phyloP scores from a whole-genome alignment of 2,329 filamentous ascomycete genomes.

The Seiridium unicorne region DNA sequence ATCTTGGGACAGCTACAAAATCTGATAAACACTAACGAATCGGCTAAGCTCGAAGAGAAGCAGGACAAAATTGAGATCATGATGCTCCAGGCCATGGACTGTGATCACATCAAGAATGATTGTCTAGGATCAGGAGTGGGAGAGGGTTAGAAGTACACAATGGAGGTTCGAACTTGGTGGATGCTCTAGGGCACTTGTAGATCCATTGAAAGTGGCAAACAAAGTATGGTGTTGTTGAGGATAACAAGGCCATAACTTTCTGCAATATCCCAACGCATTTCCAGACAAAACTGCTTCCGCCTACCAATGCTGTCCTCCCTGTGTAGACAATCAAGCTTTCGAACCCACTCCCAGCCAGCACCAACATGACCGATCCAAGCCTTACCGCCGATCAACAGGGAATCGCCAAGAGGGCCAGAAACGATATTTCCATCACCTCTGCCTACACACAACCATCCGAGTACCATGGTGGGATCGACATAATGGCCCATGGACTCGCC shows the following conservation, averaged over 20 bases:
- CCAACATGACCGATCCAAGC: slow-evolving; percentile 34
- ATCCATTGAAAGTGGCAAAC: too few species aligned
- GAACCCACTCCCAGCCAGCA: slow-evolving; percentile 48
- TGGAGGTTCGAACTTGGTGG: too few species aligned
- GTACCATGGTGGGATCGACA: slow-evolving; percentile 52
- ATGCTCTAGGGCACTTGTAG: too few species aligned
- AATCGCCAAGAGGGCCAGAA: slow-evolving; percentile 55
- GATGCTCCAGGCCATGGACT: too few species aligned
- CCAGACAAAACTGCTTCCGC: slow-evolving; percentile 44
- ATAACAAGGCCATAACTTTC: background rate
- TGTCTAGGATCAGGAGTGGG: too few species aligned
- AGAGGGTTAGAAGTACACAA: too few species aligned
- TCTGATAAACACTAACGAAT: too few species aligned
- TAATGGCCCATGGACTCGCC: slow-evolving; percentile 13
- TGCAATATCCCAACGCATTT: slow-evolving; percentile 22
- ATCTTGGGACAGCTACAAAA: too few species aligned
- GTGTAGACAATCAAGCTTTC: slow-evolving; percentile 56
- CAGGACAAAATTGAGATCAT: too few species aligned
- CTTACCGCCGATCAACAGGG: slow-evolving; percentile 40
- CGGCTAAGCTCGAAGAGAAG: too few species aligned
- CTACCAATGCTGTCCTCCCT: slow-evolving; percentile 48
- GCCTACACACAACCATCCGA: slow-evolving; percentile 49
- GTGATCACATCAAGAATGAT: too few species aligned
- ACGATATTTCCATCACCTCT: slow-evolving; percentile 62
- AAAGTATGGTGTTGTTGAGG: too few species aligned